Conservation (phyloP, 805 yeast species). For the Pichia insulana region DNA sequence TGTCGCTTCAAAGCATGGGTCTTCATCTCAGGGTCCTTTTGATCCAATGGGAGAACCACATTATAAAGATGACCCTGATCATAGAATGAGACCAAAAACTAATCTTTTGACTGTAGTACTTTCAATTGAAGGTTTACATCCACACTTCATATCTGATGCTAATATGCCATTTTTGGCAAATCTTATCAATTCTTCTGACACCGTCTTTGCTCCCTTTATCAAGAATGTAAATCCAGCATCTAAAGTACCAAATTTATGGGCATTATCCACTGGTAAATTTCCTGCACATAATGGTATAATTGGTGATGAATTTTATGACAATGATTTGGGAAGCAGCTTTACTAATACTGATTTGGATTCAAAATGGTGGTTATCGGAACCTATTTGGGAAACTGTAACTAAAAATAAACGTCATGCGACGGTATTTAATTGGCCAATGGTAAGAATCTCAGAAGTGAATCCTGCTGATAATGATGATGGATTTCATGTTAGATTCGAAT, state of each 20-base stretch:
- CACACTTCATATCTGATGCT: conserved; percentile 62
- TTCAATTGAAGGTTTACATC: conserved; percentile 87
- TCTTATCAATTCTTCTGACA: conserved; percentile 39
- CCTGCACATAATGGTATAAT: conserved; percentile 85
- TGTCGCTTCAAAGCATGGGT: conserved; percentile 43
- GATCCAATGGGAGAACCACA: not conserved
- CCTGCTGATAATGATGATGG: conserved; percentile 50
- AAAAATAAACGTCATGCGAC: conserved; percentile 55
- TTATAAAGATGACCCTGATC: not conserved
- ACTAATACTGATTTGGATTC: conserved; percentile 42
- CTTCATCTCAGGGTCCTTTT: not conserved
- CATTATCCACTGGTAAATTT: conserved; percentile 75
- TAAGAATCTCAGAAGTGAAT: conserved; percentile 36
- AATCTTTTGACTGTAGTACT: conserved; percentile 47
- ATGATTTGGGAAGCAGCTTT: conserved; percentile 45
- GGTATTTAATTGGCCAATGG: conserved; percentile 98
- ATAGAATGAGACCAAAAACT: not conserved
- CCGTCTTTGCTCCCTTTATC: conserved; percentile 76
- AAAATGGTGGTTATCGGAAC: conserved; percentile 85
- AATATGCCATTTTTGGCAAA: conserved; percentile 66
- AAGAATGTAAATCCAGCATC: conserved; percentile 81
- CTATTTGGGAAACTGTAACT: conserved; percentile 74
- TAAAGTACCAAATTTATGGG: conserved; percentile 90
- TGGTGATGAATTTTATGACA: conserved; percentile 72
- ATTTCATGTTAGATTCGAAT: conserved; percentile 55